Base-by-base conservation (phyloP, 257 asterid genomes). In the Capsicum rhomboideum region DNA sequence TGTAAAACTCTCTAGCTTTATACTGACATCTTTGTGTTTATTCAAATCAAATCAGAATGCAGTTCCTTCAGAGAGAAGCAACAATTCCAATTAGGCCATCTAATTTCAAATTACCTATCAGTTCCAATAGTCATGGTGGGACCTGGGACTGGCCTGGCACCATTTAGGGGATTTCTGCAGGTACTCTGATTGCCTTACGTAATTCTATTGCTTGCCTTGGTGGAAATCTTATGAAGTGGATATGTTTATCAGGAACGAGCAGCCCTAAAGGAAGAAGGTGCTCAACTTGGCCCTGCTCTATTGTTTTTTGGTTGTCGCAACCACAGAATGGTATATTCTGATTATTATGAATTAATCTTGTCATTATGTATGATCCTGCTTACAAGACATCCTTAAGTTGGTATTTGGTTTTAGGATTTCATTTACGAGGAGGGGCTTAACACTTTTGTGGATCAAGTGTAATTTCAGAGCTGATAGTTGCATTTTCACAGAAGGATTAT, bases 71-170 rank as follows among this genome's bases (percentile, higher is more conserved):
- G 97, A 91, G 85, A 88, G 80, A 50, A 84, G 89, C 84, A 56
- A 58, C 10, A 83, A 89, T 69, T 91, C 91, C 85, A 91, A 90
- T 91, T 83, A 90, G 97, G 90, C 83, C 93, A 86, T 93, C 97
- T 72, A 93, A 90, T 87, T 93, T 93, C 85, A 91, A 90, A 80
- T 88, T 93, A 83, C 97, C 94, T 28, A 87, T 88, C 90, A 40
- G 74, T 82, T 81, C 95, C 97, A 55, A 87, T 93, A 50, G 84
- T 93, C 83, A 93, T 93, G 97, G 91, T 93, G 40, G 97, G 97
- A 74, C 97, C 95, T 67, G 97, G 97, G 64, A 91, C 97, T 82
- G 93, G 97, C 78, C 85, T 93, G 92, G 94, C 97, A 78, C 97
- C 97, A 78, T 93, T 93, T 75, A 91, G 95, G 83, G 97, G 95